Evolutionary conservation across 306 rosid species (phyloP).

Genomic region (Crataegus laevigata): DNA sequence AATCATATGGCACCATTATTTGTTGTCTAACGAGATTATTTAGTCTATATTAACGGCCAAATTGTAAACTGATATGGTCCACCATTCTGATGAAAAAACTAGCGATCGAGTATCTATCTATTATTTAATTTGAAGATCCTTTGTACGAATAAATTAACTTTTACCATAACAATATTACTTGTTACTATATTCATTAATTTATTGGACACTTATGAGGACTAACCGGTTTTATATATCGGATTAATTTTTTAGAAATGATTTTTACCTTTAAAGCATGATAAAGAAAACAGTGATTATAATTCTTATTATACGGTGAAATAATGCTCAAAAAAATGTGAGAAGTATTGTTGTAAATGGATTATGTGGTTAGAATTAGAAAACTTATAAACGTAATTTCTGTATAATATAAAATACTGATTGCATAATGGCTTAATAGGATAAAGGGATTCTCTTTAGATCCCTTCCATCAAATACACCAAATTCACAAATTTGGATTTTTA

Average conservation of each 20-base stretch:
- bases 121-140: no score
- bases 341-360: background rate
- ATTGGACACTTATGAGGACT: background rate
- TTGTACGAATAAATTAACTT: no score
- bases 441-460: accelerated
- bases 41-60: background rate
- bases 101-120: background rate
- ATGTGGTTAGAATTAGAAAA: no score
- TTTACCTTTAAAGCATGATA: background rate
- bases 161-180: no score
- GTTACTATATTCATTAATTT: no score
- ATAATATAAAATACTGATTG: background rate
- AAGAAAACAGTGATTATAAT: no score
- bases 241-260: background rate
- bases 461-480: accelerated
- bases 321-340: no score
- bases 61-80: slow-evolving; percentile 26
- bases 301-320: no score
- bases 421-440: background rate
- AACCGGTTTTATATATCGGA: background rate
- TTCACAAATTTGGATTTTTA: accelerated
- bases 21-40: background rate
- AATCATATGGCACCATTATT: background rate
- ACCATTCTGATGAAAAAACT: slow-evolving; percentile 12
- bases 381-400: no score